These are phyloP conservation scores for Phaeolepiota aurea DNA, from an alignment of 768 basidiomycete species.

Conservation along the genomic window DNA sequence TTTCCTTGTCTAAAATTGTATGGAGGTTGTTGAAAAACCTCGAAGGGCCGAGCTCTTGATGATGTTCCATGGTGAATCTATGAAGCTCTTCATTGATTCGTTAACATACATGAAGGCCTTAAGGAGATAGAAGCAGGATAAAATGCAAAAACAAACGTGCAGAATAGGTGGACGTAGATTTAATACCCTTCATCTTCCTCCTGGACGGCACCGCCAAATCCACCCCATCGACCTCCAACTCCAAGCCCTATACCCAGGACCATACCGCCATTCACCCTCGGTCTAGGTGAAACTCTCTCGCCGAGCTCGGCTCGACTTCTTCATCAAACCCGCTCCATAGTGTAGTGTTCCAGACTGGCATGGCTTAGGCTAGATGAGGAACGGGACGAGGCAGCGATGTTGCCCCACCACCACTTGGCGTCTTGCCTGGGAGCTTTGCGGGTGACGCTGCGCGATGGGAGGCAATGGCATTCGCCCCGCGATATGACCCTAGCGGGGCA, in stretches of 20 bases:
- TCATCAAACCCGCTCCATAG: constrained; percentile 24
- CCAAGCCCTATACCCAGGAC: constrained; percentile 16
- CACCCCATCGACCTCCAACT: constrained; percentile 19
- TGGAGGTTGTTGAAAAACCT: too few species aligned
- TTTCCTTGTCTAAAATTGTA: too few species aligned
- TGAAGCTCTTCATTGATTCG: too few species aligned
- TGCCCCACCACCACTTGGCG: constrained; percentile 18
- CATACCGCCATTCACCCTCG: constrained; percentile 59
- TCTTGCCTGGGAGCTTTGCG: constrained; percentile 38
- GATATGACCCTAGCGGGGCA: constrained; percentile 32
- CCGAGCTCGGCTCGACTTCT: constrained; percentile 44
- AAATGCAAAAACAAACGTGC: too few species aligned
- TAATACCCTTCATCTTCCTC: constrained; percentile 42
- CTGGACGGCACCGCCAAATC: constrained; percentile 28
- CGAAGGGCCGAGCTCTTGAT: too few species aligned
- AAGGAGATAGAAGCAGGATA: too few species aligned
- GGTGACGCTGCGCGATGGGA: too few species aligned
- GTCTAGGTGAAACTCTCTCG: constrained; percentile 82
- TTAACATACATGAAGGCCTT: too few species aligned
- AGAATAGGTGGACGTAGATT: too few species aligned
- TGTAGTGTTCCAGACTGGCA: constrained; percentile 45
- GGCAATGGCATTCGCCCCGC: constrained; percentile 25
- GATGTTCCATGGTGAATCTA: too few species aligned
- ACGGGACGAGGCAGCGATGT: constrained; percentile 28
- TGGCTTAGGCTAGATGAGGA: constrained; percentile 44